Evolutionary conservation across 2,329 filamentous ascomycete genomes (phyloP), one percentile per base, ranked within the genome.

Genomic region (Onygenales sp.): DNA sequence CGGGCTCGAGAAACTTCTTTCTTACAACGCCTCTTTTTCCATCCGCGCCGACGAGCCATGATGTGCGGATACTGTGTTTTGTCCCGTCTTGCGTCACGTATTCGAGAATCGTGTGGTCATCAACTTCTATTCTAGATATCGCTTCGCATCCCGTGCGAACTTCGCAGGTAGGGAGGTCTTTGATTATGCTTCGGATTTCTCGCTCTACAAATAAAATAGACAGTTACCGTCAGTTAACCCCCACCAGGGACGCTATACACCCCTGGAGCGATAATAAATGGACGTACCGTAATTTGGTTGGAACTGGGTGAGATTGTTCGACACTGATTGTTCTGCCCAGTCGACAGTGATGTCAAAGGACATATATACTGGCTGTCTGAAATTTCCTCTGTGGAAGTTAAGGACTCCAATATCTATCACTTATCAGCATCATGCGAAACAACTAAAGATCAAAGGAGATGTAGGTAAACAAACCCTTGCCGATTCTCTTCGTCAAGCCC

Each of bases 11-110:
- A 53, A 65, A 67, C 6, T 57, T 55, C 51, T 67, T 67, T 10
- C 64, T 55, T 13, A 62, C 64, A 54, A 57, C 65, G 36, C 67
- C 67, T 59, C 56, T 65, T 55, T 61, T 68, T 1, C 64, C 62
- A 57, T 70, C 60, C 2, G 62, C 56, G n/a, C 61, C 59, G 48
- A 66, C 58, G 6, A 66, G 54, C 52, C 56, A 62, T 39, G 45
- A 36, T 5, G 56, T 42, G 9, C 40, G 49, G 27, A 62, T 53
- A 14, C 52, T 9, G 10, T 50, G 50, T 51, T 50, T 27, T 17
- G 37, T 14, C 10, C 48, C 43, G 39, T 17, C 44, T 44, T 39
- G 36, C 36, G 36, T 39, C 9, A 39, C 36, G 36, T 39, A 39
- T 39, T 39, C 36, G 13, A 39, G 36, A 39, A 39, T 39, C 13